Base-by-base conservation (phyloP, 176 grass and related monocot genomes). In the Pharus latifolius region DNA sequence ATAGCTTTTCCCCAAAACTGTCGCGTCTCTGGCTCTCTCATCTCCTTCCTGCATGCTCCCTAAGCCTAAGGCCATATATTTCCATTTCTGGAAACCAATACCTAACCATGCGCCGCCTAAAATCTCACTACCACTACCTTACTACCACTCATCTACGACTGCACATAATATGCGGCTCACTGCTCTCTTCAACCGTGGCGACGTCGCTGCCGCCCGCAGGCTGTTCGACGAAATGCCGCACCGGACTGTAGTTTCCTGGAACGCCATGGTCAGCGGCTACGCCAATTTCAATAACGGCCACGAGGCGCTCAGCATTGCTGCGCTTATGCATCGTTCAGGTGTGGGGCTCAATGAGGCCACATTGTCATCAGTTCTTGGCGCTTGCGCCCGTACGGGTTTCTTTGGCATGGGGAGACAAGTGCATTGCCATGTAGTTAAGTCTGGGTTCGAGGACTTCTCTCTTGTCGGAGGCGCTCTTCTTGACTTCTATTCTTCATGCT, bases 401-500 rank as follows among this genome's bases (percentile, higher is more conserved):
- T 30, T 71, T 10, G 6, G 14, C 5, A 14, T 50, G 0, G 85
- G 85, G 1, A 20, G 16, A 20, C 85, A 88, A 69, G 76, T 49
- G 38, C 85, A 88, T 43, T 69, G 80, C 41, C 75, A 65, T 9
- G 70, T 38, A 10, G 13, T 88, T 4, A 83, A 83, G 51, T 83
- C 63, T 20, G 80, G 85, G 34, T 53, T 16, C n/a, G 50, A 80
- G 56, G 18, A 43, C 24, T 70, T 60, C 35, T 3, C 60, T 7
- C 2, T 88, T 38, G 58, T 76, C 8, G 75, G 80, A 2, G 42
- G 63, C 7, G 78, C 80, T 4, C 76, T 88, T 37, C 50, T 84
- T 15, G 70, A 84, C 60, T 66, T 88, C 1, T 88, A 88, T 76
- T 54, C 85, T 31, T 83, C 80, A 0, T 88, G 80, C 59, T 60